Percentiles rank a stretch among this genome's conserved stretches.
Evolutionary conservation across 148 eudicot genomes (phyloP).

Genomic region (Chenopodium album): DNA sequence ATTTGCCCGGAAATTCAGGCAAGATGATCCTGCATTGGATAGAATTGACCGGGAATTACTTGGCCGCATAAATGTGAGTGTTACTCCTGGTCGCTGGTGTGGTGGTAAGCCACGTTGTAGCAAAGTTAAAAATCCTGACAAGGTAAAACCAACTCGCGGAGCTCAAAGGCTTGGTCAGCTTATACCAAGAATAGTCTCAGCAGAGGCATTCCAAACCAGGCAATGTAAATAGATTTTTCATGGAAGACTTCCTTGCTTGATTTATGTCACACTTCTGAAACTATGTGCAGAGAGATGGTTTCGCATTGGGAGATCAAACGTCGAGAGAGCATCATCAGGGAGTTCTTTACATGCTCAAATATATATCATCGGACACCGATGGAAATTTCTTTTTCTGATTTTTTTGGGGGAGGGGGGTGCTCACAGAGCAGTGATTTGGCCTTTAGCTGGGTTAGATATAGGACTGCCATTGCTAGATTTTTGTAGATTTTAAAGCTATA

Average conservation of each 20-base stretch:
- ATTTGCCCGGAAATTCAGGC: constrained; percentile 79
- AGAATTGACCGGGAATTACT: constrained; percentile 63
- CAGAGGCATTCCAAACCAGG: constrained; percentile 31
- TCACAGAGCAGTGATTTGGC: not conserved
- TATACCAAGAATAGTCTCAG: constrained; percentile 41
- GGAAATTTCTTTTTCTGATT: not conserved
- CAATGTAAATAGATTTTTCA: constrained; percentile 65
- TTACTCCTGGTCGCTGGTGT: constrained; percentile 97
- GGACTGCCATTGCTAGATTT: not conserved
- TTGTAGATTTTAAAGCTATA: constrained; percentile 19
- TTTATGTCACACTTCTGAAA: not conserved
- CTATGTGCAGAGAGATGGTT: not conserved
- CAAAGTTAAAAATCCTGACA: constrained; percentile 51
- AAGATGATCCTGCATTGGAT: constrained; percentile 62
- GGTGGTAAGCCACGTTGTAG: constrained; percentile 59
- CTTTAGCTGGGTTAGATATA: constrained; percentile 12
- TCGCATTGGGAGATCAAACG: not conserved
- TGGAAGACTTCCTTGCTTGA: constrained; percentile 7
- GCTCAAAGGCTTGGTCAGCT: constrained; percentile 64
- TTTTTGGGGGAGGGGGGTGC: not conserved
- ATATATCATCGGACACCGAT: not conserved
- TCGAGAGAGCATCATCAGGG: not conserved
- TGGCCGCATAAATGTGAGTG: constrained; percentile 54
- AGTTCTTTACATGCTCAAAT: constrained; percentile 7
- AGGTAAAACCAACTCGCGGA: constrained; percentile 70